phyloP scores from a whole-genome alignment of 2,329 filamentous ascomycete species.

The Laburnicola sp. region DNA sequence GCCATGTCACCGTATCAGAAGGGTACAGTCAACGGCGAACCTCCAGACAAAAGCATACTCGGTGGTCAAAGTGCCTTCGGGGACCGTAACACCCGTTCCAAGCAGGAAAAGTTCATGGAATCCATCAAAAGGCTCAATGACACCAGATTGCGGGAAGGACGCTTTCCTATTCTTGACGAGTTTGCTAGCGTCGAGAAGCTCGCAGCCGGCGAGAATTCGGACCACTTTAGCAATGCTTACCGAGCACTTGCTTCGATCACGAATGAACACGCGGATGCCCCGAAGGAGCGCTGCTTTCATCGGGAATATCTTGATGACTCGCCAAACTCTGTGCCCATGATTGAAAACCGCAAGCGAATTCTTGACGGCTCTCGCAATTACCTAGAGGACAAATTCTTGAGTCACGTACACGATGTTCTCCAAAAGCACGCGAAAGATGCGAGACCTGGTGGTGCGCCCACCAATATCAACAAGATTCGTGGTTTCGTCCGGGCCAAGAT shows the following conservation, averaged over 20 bases:
- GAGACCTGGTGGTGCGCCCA: slow-evolving; percentile 84
- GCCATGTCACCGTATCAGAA: slow-evolving; percentile 57
- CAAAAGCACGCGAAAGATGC: slow-evolving; percentile 85
- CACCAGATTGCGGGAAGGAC: slow-evolving; percentile 65
- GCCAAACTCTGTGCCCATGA: slow-evolving; percentile 63
- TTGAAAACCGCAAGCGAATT: slow-evolving; percentile 75
- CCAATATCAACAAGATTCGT: slow-evolving; percentile 85
- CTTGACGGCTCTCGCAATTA: slow-evolving; percentile 77
- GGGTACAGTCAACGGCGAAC: slow-evolving; percentile 61
- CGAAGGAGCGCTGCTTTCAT: slow-evolving; percentile 76
- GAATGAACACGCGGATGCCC: slow-evolving; percentile 66
- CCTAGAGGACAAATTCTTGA: slow-evolving; percentile 79
- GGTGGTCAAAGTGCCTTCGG: slow-evolving; percentile 60
- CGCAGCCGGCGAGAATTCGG: slow-evolving; percentile 70
- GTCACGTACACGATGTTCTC: slow-evolving; percentile 75
- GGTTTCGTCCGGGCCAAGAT: slow-evolving; percentile 85
- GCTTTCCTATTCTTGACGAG: slow-evolving; percentile 74
- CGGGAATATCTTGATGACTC: slow-evolving; percentile 76
- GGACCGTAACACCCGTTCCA: slow-evolving; percentile 77
- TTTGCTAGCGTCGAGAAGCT: slow-evolving; percentile 74
- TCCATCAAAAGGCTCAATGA: slow-evolving; percentile 79
- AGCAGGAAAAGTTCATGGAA: slow-evolving; percentile 78
- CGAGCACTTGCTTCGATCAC: slow-evolving; percentile 78
- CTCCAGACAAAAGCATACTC: slow-evolving; percentile 59
- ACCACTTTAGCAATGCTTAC: slow-evolving; percentile 80